These are phyloP conservation scores for Paratinospora sagittata DNA, from an alignment of 164 flowering plant species.

Conservation along the genomic window DNA sequence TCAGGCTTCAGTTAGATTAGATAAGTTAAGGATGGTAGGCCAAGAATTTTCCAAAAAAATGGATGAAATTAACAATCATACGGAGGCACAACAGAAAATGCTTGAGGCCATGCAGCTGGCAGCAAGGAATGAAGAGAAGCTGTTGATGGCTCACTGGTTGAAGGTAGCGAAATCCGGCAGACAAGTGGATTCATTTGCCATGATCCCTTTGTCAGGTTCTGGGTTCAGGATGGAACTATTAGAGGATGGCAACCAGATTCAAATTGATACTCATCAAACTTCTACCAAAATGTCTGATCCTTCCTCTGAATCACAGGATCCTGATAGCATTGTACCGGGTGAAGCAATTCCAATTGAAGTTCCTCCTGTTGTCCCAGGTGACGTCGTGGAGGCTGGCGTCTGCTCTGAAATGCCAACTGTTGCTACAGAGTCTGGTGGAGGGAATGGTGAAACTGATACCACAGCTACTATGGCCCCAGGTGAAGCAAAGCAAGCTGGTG, in stretches of 20 bases:
- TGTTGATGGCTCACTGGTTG: constrained; percentile 26
- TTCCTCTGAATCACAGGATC: constrained; percentile 12
- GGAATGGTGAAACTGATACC: constrained; percentile 12
- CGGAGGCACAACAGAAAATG: constrained; percentile 25
- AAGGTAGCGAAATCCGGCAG: constrained; percentile 33
- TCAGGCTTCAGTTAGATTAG: constrained; percentile 24
- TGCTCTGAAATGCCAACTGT: constrained; percentile 6
- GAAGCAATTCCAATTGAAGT: constrained; percentile 12
- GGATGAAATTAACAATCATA: constrained; percentile 27
- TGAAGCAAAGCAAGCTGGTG: constrained; percentile 6
- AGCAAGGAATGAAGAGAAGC: constrained; percentile 27
- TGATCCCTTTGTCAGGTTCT: constrained; percentile 16
- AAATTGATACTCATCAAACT: neutral
- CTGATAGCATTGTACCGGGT: constrained; percentile 2
- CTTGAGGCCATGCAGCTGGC: constrained; percentile 36
- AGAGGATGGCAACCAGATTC: constrained; percentile 7
- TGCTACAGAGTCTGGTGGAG: neutral
- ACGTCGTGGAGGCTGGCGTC: constrained; percentile 1
- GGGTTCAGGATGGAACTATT: constrained; percentile 13
- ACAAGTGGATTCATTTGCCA: constrained; percentile 19
- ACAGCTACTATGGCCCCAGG: constrained; percentile 3
- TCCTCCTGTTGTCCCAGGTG: constrained; percentile 4
- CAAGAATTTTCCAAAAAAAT: constrained; percentile 26
- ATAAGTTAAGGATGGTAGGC: constrained; percentile 40
- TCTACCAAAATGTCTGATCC: constrained; percentile 6